Conservation (phyloP, 768 basidiomycete genomes). For the Suillus subaureus region DNA sequence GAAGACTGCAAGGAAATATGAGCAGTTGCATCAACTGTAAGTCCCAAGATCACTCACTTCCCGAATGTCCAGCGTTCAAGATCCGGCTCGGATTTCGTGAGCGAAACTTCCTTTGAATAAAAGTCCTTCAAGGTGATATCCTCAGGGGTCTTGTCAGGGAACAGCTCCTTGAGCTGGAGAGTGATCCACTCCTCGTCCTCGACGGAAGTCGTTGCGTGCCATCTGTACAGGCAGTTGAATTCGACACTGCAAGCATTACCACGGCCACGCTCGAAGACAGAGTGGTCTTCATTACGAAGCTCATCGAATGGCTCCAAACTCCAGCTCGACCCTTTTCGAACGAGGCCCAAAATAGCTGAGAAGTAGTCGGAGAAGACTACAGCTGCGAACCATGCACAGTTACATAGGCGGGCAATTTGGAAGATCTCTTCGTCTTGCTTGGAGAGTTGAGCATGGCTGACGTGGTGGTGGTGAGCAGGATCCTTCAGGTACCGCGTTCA, state of each 20-base stretch:
- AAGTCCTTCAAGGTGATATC: constrained; percentile 52
- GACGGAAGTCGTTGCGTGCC: constrained; percentile 81
- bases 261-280: constrained; percentile 74
- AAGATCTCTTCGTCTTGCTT: constrained; percentile 80
- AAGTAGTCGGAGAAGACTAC: constrained; percentile 87
- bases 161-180: constrained; percentile 50
- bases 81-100: constrained; percentile 46
- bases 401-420: constrained; percentile 77
- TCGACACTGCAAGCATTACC: constrained; percentile 86
- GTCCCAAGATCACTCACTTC: constrained; percentile 38
- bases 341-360: constrained; percentile 76
- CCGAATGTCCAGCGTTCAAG: constrained; percentile 69
- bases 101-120: constrained; percentile 42
- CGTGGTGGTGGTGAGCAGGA: constrained; percentile 47
- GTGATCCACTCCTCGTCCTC: constrained; percentile 74
- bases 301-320: constrained; percentile 76
- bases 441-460: constrained; percentile 36
- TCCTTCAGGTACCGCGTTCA: constrained; percentile 67
- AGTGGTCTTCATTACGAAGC: constrained; percentile 63
- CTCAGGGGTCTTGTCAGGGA: constrained; percentile 54
- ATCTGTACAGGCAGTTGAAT: constrained; percentile 86
- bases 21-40: constrained; percentile 6
- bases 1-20: constrained; percentile 42
- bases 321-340: constrained; percentile 76
- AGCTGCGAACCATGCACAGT: constrained; percentile 78